A percentile compares a stretch with the other conserved stretches of the same genome.
Evolutionary conservation across 345 rosid genomes (phyloP).

Genomic region (Syzygium jambos): DNA sequence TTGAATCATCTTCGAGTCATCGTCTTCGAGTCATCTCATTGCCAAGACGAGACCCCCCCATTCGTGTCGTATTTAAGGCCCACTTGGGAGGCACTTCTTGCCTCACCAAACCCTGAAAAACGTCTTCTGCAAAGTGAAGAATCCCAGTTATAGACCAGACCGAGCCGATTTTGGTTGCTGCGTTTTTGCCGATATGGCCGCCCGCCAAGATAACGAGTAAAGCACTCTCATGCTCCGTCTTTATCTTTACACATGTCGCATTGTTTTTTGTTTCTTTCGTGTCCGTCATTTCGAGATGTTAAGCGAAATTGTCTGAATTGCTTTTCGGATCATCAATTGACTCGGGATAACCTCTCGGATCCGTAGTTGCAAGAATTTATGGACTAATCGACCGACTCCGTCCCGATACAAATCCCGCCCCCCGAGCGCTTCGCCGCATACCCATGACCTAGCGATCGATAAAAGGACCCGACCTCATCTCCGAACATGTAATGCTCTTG

Average conservation of each 20-base stretch:
- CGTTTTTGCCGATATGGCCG: neutral
- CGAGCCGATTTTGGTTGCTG: neutral
- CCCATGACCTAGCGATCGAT: neutral
- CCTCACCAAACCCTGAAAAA: neutral
- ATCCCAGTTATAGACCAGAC: neutral
- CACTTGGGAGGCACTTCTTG: neutral
- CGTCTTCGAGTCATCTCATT: neutral
- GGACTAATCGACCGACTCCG: accelerated
- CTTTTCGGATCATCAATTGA: accelerated
- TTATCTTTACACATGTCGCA: neutral
- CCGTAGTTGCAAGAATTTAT: neutral
- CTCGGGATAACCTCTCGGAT: neutral
- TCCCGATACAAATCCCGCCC: neutral
- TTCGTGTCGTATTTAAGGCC: neutral
- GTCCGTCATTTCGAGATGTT: neutral
- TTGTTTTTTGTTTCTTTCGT: neutral
- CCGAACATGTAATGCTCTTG: no score
- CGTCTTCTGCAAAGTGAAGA: neutral
- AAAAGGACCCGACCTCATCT: neutral
- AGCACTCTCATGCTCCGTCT: neutral
- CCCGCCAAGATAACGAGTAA: neutral
- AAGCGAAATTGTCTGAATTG: accelerated
- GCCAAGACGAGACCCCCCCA: neutral
- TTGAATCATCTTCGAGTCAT: no score
- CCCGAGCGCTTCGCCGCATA: accelerated